Evolutionary conservation across 2,329 filamentous ascomycete genomes (phyloP).

Genomic region (Scleromitrula shiraiana): DNA sequence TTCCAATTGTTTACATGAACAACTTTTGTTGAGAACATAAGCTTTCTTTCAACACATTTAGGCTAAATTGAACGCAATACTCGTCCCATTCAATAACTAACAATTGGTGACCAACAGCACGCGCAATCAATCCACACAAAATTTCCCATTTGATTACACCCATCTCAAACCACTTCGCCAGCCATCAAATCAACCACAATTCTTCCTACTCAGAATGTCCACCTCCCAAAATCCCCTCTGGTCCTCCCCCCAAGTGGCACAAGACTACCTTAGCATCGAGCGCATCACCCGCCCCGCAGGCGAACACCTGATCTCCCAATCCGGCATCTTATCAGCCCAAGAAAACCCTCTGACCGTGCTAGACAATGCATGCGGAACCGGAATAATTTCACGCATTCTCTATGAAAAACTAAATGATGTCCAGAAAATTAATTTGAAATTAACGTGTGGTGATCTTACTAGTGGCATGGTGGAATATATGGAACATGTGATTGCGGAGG

Average conservation of each 20-base stretch:
- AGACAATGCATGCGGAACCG: neutral
- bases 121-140: neutral
- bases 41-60: too few species aligned
- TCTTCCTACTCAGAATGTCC: neutral
- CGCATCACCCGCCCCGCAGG: neutral
- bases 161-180: neutral
- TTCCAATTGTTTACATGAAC: too few species aligned
- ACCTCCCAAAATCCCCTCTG: neutral
- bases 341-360: neutral
- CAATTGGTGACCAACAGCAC: too few species aligned
- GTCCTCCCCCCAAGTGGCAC: neutral
- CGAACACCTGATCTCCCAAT: neutral
- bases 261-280: neutral
- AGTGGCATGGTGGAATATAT: neutral
- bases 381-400: neutral
- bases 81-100: neutral
- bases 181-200: neutral
- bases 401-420: neutral
- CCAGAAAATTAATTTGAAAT: neutral
- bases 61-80: neutral
- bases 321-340: neutral
- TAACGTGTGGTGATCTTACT: neutral
- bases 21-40: too few species aligned
- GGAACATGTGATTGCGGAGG: neutral
- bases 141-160: neutral